Base-by-base conservation (phyloP, 768 basidiomycete species). In the Mycena epipterygia region DNA sequence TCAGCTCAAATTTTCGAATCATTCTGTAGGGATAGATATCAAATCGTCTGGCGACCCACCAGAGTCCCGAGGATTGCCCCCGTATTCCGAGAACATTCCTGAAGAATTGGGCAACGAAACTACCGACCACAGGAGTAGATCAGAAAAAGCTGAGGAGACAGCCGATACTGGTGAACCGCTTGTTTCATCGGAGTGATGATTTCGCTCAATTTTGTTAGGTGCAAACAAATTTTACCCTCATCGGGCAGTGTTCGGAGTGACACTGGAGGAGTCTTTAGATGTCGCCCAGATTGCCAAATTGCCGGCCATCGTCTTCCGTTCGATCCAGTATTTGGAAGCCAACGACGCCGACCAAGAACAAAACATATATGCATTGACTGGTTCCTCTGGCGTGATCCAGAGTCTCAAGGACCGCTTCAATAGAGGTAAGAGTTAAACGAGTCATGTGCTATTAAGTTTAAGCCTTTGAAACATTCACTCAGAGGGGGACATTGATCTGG, bases 401-500 rank as follows among this genome's bases (percentile, higher is more conserved):
- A 89, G 85, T 59, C 85, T 99, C 51, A 95, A 93, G 77, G 98
- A 99, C 78, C 89, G 91, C 68, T 99, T 99, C 84, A 98, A 99
- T 78, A 79, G 84, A 70, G 95, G 96, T 95, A 75, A 71, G 91
- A 83, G 3, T 44, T n/a, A n/a, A n/a, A n/a, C 49, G 46, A 41
- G 46, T 67, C 62, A 72, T 59, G n/a, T 39, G 35, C 27, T 55
- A 48, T 57, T 60, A 66, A 29, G 63, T 49, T 64, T 66, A 37
- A 64, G 41, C 67, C 57, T 56, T 49, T 57, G 23, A n/a, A n/a
- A n/a, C n/a, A n/a, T n/a, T n/a, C 73, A 76, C 77, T 51, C 75
- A 96, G 98, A 99, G 85, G 97, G 97, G n/a, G 98, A 99, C 80
- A 88, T 98, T 64, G 93, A 98, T 79, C 87, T 99, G 14, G 84